phyloP scores from a whole-genome alignment of 1,284 basidiomycete species.

The Microbotryum saponariae region DNA sequence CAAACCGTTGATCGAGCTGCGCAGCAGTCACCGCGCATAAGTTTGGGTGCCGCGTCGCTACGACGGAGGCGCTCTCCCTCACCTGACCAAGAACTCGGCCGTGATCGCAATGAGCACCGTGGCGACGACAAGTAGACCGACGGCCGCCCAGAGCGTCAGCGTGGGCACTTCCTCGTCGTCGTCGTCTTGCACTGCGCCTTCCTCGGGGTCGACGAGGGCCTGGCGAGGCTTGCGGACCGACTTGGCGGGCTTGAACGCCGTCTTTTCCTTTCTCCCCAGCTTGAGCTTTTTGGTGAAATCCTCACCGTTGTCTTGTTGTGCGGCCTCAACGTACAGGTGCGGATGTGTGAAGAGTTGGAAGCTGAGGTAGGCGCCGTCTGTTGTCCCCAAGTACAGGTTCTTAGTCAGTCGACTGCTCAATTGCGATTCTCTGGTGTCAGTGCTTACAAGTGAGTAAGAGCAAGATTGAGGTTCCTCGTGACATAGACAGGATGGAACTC shows the following conservation, averaged over 20 bases:
- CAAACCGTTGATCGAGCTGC: conserved; percentile 41
- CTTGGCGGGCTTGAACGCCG: conserved; percentile 29
- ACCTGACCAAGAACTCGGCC: conserved; percentile 40
- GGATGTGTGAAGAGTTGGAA: conserved; percentile 85
- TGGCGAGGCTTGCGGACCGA: conserved; percentile 18
- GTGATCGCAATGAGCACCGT: conserved; percentile 60
- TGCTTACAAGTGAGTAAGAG: conserved; percentile 52
- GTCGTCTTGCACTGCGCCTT: conserved; percentile 44
- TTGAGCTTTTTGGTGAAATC: conserved; percentile 17
- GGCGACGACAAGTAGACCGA: conserved; percentile 52
- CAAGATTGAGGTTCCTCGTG: conserved; percentile 72
- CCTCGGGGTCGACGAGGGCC: conserved; percentile 19
- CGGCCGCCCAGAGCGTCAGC: conserved; percentile 51
- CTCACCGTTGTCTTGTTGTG: conserved; percentile 18
- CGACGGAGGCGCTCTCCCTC: neutral
- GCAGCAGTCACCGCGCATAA: conserved; percentile 22
- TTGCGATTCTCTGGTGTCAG: too few relatives aligned
- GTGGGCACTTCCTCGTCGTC: conserved; percentile 48
- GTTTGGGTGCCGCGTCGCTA: neutral
- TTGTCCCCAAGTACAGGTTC: conserved; percentile 46
- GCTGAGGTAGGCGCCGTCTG: conserved; percentile 52
- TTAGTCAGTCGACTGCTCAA: neutral
- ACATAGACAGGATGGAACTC: conserved; percentile 58
- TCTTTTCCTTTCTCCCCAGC: conserved; percentile 10
- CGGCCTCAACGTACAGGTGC: conserved; percentile 56